Evolutionary conservation across 371 early-diverging fungal genomes (phyloP).

Genomic region (Thermomucor indicae-seudaticae): DNA sequence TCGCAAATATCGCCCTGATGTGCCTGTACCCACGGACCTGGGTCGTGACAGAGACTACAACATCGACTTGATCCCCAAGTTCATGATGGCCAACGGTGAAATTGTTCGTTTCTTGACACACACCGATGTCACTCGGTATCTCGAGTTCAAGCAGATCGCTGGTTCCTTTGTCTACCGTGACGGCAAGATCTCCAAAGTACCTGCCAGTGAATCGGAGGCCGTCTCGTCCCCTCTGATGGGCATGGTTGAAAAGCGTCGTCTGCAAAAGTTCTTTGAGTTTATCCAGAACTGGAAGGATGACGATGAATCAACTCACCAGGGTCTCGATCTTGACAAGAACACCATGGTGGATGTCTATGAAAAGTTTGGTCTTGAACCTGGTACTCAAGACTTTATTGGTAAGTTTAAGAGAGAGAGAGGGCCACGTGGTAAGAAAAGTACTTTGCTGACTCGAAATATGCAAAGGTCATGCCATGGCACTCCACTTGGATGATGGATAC

Average conservation of each 20-base stretch:
- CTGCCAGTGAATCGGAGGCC: slow-evolving; percentile 90
- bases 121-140: slow-evolving; percentile 96
- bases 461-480: slow-evolving; percentile 93
- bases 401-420: slow-evolving; percentile 5
- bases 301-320: slow-evolving; percentile 81
- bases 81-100: slow-evolving; percentile 98
- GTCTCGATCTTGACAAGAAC: slow-evolving; percentile 69
- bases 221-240: slow-evolving; percentile 87
- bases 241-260: slow-evolving; percentile 93
- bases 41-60: slow-evolving; percentile 95
- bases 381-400: slow-evolving; percentile 95
- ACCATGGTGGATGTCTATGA: slow-evolving; percentile 91
- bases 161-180: slow-evolving; percentile 95
- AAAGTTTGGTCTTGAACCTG: slow-evolving; percentile 89
- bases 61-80: slow-evolving; percentile 99
- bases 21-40: slow-evolving; percentile 58
- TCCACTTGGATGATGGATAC: slow-evolving; percentile 95
- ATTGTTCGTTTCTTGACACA: slow-evolving; percentile 85
- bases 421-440: background rate
- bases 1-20: slow-evolving; percentile 77
- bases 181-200: slow-evolving; percentile 89
- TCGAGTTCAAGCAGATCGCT: slow-evolving; percentile 96
- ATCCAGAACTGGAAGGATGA: slow-evolving; percentile 82
- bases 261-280: slow-evolving; percentile 97
- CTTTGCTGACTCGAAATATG: too few species aligned